These are phyloP conservation scores for Sporothrix variecibatus DNA, from an alignment of 2,329 filamentous ascomycete genomes.

Conservation along the genomic window DNA sequence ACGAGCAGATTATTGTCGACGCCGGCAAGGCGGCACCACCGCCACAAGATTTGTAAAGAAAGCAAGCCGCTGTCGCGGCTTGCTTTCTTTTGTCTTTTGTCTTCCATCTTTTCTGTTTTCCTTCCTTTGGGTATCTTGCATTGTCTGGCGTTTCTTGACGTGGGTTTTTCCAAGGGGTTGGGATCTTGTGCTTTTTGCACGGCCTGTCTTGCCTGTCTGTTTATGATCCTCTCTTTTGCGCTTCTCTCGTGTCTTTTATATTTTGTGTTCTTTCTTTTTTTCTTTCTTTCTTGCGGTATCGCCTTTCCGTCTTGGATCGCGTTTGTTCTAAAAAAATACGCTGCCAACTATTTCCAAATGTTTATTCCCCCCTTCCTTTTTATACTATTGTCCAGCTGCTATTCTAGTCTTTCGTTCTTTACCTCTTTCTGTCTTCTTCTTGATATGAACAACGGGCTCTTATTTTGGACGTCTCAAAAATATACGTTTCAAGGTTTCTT, in stretches of 20 bases:
- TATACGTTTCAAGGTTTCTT: neutral
- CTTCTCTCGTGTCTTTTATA: neutral
- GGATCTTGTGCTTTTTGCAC: neutral
- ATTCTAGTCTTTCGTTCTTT: neutral
- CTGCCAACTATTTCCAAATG: neutral
- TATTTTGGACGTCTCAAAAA: constrained; percentile 1
- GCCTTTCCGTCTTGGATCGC: neutral
- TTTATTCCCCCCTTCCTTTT: constrained; percentile 4
- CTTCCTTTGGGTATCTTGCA: constrained; percentile 18
- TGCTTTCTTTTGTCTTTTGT: neutral
- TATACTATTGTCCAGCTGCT: neutral
- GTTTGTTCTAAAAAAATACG: neutral
- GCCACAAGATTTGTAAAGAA: constrained; percentile 34
- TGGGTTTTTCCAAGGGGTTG: constrained; percentile 6
- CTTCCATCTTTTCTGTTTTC: neutral
- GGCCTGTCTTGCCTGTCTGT: neutral
- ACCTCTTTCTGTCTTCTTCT: neutral
- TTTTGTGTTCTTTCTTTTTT: neutral
- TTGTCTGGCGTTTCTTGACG: constrained; percentile 25
- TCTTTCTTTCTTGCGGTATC: neutral
- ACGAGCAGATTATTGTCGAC: constrained; percentile 68
- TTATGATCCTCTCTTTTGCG: constrained; percentile 5
- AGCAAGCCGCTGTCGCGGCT: too few relatives aligned
- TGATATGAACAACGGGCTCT: neutral
- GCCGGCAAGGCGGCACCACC: constrained; percentile 52